Base-by-base conservation (phyloP, 768 basidiomycete species). In the Antrodiella citrinella region DNA sequence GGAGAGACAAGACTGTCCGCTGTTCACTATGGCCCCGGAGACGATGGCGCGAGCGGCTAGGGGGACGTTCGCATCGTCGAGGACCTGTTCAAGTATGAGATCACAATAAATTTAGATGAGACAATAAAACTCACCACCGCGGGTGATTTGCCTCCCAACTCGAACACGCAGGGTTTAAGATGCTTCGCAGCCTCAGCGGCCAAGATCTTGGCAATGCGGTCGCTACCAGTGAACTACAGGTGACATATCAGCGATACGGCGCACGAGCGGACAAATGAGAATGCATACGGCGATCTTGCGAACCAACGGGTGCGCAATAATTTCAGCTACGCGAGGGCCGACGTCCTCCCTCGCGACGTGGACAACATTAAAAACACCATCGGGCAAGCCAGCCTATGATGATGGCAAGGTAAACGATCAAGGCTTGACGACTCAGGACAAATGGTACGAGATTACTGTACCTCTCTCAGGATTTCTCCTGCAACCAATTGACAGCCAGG, bases 1-100 rank as follows among this genome's bases (percentile, higher is more conserved):
- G 1, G 77, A 75, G 74, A 80, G 76, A 62, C 79, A 81, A 26
- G 78, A 66, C 64, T 79, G 77, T 2, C 79, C 78, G 15, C 75
- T 76, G 57, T 72, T 65, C 0, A 68, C 43, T 59, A 78, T 65
- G 4, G 74, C 69, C 9, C 74, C 74, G n/a, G 53, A 66, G 1
- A 70, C 69, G 35, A 78, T 72, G 3, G 65, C 67, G 44, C 75
- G 75, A 0, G 81, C 74, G 0, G 81, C 81, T 35, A 75, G 68
- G 3, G 69, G 60, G 21, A 82, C 56, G 56, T 81, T 69, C 0
- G 81, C 81, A 45, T 78, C 75, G 26, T 74, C 59, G 9, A 78
- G 64, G 11, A 78, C 72, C 78, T 78, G 13, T 20, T 5, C 7
- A 5, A 5, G 26, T 20, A 40, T 9, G 41, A 18, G 21, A 43